phyloP scores from a whole-genome alignment of 164 flowering plant species.

The Annona cherimola region DNA sequence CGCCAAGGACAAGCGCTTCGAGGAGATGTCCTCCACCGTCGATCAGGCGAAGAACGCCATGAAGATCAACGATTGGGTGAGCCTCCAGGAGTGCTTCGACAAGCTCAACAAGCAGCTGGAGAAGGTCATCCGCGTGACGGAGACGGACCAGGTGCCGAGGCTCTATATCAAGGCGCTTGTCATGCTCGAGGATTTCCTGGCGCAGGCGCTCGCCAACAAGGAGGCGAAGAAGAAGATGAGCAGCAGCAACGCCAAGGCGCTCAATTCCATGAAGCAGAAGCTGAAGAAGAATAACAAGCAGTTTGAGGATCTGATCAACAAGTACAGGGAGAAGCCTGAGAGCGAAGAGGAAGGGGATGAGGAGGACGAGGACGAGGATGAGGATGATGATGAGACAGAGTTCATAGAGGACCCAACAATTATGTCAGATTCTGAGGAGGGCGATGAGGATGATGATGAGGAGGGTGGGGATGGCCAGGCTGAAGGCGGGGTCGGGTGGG shows the following conservation, averaged over 20 bases:
- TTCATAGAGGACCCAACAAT: slow-evolving; percentile 39
- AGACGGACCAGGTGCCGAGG: slow-evolving; percentile 54
- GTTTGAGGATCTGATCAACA: slow-evolving; percentile 66
- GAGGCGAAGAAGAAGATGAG: slow-evolving; percentile 96
- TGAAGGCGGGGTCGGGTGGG: slow-evolving; percentile 44
- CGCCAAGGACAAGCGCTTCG: slow-evolving; percentile 78
- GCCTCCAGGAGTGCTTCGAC: slow-evolving; percentile 77
- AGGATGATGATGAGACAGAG: slow-evolving; percentile 36
- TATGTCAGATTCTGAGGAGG: slow-evolving; percentile 12
- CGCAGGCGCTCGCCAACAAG: slow-evolving; percentile 73
- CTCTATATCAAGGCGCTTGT: slow-evolving; percentile 74
- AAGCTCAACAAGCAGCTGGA: slow-evolving; percentile 87
- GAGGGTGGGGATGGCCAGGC: slow-evolving; percentile 20
- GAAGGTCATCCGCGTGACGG: slow-evolving; percentile 79
- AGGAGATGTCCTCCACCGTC: slow-evolving; percentile 63
- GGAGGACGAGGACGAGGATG: slow-evolving; percentile 19
- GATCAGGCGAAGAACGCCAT: slow-evolving; percentile 92
- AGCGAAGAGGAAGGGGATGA: slow-evolving; percentile 52
- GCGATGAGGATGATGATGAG: slow-evolving; percentile 27
- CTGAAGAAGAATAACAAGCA: slow-evolving; percentile 87
- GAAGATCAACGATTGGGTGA: slow-evolving; percentile 97
- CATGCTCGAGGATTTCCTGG: slow-evolving; percentile 74
- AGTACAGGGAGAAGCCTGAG: slow-evolving; percentile 71
- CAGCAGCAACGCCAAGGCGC: slow-evolving; percentile 73
- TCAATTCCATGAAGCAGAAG: slow-evolving; percentile 91